These are phyloP conservation scores for Penicillium psychrofluorescens DNA, from an alignment of 495 filamentous ascomycete genomes.

Conservation along the genomic window DNA sequence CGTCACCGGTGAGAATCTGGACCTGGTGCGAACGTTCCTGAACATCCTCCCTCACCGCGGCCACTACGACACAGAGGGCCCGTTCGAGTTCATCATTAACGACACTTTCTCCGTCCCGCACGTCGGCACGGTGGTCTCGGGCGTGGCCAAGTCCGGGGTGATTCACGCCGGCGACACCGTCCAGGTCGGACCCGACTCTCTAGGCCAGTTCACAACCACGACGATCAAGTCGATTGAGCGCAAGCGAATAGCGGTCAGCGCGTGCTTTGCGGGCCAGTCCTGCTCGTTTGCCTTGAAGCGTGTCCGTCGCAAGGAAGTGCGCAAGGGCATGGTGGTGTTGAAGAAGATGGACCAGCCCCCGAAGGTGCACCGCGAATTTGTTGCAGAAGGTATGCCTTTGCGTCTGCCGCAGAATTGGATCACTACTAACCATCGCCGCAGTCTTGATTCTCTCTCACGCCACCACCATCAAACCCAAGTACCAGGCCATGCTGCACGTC, in stretches of 20 bases:
- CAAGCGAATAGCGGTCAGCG: constrained; percentile 86
- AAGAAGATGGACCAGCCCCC: constrained; percentile 67
- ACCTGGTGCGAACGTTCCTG: constrained; percentile 78
- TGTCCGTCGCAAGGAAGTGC: constrained; percentile 83
- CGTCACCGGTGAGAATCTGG: constrained; percentile 82
- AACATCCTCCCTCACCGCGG: constrained; percentile 96
- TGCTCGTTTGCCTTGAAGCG: constrained; percentile 86
- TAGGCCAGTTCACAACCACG: constrained; percentile 87
- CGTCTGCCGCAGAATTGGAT: neutral
- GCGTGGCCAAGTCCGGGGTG: constrained; percentile 77
- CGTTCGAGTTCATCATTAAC: constrained; percentile 95
- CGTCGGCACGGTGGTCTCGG: constrained; percentile 91
- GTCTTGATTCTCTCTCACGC: constrained; percentile 93
- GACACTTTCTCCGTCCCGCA: constrained; percentile 99
- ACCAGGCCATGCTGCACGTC: constrained; percentile 98
- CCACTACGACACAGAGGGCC: constrained; percentile 77
- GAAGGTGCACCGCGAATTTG: constrained; percentile 86
- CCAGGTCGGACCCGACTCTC: constrained; percentile 81
- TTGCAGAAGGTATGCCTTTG: constrained; percentile 65
- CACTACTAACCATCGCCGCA: constrained; percentile 21
- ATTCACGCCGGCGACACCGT: constrained; percentile 88
- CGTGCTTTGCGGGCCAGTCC: constrained; percentile 84
- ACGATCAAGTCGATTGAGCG: constrained; percentile 89
- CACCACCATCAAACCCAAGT: constrained; percentile 96
- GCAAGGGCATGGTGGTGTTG: constrained; percentile 97